Evolutionary conservation across 208 protist genomes (phyloP), one percentile per base, ranked within the genome.

Genomic region (Leishmania gerbilli): DNA sequence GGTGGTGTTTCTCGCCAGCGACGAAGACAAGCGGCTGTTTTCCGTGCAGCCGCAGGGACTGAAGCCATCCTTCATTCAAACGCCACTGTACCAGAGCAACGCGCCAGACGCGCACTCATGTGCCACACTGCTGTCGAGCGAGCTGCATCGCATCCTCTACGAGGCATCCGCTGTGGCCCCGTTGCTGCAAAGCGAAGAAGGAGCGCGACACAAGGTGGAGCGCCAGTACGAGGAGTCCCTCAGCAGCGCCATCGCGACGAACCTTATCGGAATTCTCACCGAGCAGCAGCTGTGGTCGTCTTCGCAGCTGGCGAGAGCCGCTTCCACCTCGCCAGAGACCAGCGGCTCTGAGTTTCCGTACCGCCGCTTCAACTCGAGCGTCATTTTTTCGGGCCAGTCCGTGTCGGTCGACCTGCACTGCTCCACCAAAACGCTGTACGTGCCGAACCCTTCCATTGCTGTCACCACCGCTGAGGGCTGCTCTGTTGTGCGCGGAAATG

Each of bases 51-150:
- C 89, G 58, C 79, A 88, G 19, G 84, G 84, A 27, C 82, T 98
- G 56, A 95, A 93, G 81, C 90, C 95, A 27, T 93, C 90, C 8
- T 98, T 98, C 82, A 88, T 98, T 34, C 88, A 91, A 75, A 93
- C 92, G 19, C 90, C 91, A 11, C 72, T 98, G 49, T 96, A 94
- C 84, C 88, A 87, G 31, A 81, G 80, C 65, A 84, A 81, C 21
- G 81, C 84, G 42, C 64, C 86, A 1, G 91, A 91, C 56, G 87
- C 92, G 42, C 80, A 93, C 55, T 60, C 69, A 15, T 95, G 92
- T 62, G 92, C 89, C 42, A 79, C 56, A 45, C 80, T 91, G 82
- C 84, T 98, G 74, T 80, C 88, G 31, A 79, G 75, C 34, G 90
- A 95, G 75, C 84, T 98, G 9, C 83, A 88, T 65, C 80, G 81